Conservation (phyloP, 306 rosid genomes). For the Quillaja saponaria region DNA sequence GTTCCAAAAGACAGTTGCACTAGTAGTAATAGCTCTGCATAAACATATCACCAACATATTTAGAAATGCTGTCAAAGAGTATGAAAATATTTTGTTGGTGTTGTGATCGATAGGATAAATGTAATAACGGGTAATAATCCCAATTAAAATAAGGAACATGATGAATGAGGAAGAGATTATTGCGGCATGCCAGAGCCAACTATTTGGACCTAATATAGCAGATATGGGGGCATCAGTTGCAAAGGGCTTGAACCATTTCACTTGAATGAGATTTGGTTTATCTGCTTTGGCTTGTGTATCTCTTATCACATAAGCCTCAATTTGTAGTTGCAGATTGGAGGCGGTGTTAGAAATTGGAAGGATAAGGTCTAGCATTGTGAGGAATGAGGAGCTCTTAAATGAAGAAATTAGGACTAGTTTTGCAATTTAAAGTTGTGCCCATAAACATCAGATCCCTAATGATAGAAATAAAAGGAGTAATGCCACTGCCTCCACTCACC, state of each 20-base stretch:
- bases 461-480: conserved; percentile 73
- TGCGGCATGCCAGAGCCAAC: conserved; percentile 70
- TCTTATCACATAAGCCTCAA: conserved; percentile 70
- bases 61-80: conserved; percentile 35
- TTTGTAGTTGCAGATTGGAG: conserved; percentile 41
- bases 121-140: conserved; percentile 42
- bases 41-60: conserved; percentile 49
- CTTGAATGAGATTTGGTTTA: conserved; percentile 11
- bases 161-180: conserved; percentile 59
- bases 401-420: conserved; percentile 48
- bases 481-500: conserved; percentile 83
- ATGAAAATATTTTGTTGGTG: conserved; percentile 39
- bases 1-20: conserved; percentile 51
- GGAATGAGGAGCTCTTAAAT: conserved; percentile 45
- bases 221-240: conserved; percentile 47
- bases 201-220: conserved; percentile 49
- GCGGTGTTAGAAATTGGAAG: conserved; percentile 48
- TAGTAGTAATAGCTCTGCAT: conserved; percentile 40
- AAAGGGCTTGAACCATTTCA: conserved; percentile 49
- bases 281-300: conserved; percentile 35
- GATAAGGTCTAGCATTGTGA: conserved; percentile 59
- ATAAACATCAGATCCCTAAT: conserved; percentile 49
- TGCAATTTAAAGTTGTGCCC: conserved; percentile 25
- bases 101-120: conserved; percentile 64
- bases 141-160: conserved; percentile 50